Evolutionary conservation across 371 early-diverging fungal genomes (phyloP).

Genomic region (Mortierella sp.): DNA sequence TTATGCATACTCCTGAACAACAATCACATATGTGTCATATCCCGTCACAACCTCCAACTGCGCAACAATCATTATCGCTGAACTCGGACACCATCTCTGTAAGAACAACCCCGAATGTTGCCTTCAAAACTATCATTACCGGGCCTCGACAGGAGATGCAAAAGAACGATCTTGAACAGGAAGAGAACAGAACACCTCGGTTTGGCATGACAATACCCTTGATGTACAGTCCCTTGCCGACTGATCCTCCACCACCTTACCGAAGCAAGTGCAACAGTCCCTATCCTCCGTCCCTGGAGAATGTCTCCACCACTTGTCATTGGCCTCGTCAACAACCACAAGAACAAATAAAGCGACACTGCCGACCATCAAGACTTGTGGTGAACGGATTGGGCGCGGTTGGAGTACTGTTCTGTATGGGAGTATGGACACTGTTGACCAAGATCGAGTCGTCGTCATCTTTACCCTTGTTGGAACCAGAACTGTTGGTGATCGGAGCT

Average conservation of each 20-base stretch:
- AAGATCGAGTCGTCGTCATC: neutral
- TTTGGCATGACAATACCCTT: neutral
- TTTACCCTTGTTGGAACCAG: neutral
- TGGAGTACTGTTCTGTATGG: constrained; percentile 1
- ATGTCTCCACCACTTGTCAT: neutral
- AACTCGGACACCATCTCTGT: too few species aligned
- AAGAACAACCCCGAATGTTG: too few species aligned
- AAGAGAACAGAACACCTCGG: neutral
- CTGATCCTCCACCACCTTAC: constrained; percentile 30
- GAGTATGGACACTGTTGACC: neutral
- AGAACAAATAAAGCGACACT: neutral
- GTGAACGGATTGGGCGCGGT: constrained; percentile 10
- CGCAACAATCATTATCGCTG: too few species aligned
- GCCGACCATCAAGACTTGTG: neutral
- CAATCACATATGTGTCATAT: neutral
- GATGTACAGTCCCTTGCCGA: neutral
- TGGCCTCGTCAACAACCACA: neutral
- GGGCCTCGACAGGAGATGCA: too few species aligned
- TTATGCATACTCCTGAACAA: neutral
- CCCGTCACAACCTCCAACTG: too few species aligned
- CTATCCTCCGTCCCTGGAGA: neutral
- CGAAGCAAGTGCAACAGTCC: neutral
- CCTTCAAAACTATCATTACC: too few species aligned
- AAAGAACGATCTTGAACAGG: constrained; percentile 1
- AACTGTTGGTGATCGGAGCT: neutral